These are phyloP conservation scores for Suhomyces guaymorum DNA, from an alignment of 1,139 yeast species.

Conservation along the genomic window DNA sequence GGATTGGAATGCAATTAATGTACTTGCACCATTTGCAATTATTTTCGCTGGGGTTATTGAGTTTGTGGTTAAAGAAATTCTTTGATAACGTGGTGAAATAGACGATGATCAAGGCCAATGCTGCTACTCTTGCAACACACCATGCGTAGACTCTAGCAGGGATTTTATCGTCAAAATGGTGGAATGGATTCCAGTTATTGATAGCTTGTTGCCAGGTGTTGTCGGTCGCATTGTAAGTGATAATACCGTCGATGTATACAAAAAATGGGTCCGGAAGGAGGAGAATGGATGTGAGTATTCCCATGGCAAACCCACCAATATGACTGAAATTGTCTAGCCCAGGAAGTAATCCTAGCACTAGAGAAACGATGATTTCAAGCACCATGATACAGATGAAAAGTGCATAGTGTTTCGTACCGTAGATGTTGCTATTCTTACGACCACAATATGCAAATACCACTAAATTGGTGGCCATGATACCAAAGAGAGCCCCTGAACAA, in stretches of 20 bases:
- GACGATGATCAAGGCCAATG: slow-evolving; percentile 49
- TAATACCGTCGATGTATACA: slow-evolving; percentile 44
- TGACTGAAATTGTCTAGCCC: slow-evolving; percentile 79
- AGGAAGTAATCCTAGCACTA: slow-evolving; percentile 68
- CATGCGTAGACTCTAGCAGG: slow-evolving; percentile 45
- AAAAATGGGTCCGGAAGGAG: slow-evolving; percentile 62
- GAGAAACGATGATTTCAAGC: slow-evolving; percentile 58
- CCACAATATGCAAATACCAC: slow-evolving; percentile 60
- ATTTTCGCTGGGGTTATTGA: slow-evolving; percentile 16
- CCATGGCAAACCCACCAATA: slow-evolving; percentile 74
- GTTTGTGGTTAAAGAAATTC: slow-evolving; percentile 40
- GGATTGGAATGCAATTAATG: slow-evolving; percentile 68
- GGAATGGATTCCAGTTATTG: slow-evolving; percentile 46
- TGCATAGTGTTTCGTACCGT: slow-evolving; percentile 44
- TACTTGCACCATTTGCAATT: slow-evolving; percentile 72
- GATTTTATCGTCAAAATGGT: slow-evolving; percentile 38
- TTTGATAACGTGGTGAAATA: slow-evolving; percentile 52
- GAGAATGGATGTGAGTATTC: slow-evolving; percentile 52
- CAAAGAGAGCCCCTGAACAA: slow-evolving; percentile 75
- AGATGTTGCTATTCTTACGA: slow-evolving; percentile 45
- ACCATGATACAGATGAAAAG: slow-evolving; percentile 51
- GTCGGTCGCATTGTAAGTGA: slow-evolving; percentile 38
- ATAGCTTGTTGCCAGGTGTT: slow-evolving; percentile 43
- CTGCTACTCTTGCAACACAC: slow-evolving; percentile 49
- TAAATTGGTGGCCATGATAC: slow-evolving; percentile 64